phyloP scores from a whole-genome alignment of 2,329 filamentous ascomycete species.

The Fusarium sp. region DNA sequence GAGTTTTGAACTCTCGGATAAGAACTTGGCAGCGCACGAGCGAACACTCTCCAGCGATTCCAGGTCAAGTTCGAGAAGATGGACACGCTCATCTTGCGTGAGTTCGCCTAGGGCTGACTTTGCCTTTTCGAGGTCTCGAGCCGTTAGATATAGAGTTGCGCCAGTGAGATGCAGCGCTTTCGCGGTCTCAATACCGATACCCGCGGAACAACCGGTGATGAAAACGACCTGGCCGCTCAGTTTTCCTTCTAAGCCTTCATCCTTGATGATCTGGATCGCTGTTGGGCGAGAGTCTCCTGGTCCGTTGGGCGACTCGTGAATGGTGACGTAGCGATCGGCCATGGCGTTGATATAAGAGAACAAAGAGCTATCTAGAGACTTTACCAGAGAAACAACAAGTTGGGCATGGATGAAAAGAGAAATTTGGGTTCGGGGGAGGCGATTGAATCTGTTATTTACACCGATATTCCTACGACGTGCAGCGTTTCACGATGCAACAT shows the following conservation, averaged over 20 bases:
- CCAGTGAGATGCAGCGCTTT: background rate
- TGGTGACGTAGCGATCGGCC: constrained; percentile 4
- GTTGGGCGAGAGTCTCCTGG: background rate
- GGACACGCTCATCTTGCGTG: background rate
- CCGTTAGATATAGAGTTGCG: background rate
- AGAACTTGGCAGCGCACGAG: background rate
- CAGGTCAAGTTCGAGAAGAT: background rate
- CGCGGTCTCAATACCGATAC: background rate
- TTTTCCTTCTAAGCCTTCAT: background rate
- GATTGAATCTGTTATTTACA: background rate
- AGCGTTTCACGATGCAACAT: background rate
- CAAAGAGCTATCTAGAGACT: fast-evolving
- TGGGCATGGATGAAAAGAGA: too few relatives aligned
- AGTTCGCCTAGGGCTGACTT: background rate
- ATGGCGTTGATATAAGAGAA: background rate
- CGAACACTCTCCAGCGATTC: background rate
- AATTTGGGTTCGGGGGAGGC: too few relatives aligned
- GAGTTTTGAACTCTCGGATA: background rate
- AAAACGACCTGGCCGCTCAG: fast-evolving
- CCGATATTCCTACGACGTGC: background rate
- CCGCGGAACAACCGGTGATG: background rate
- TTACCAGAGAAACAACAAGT: fast-evolving
- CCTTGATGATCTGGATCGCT: background rate
- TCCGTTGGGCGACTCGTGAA: background rate
- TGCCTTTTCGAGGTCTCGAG: background rate